Evolutionary conservation across 306 rosid species (phyloP), one percentile per base, ranked within the genome.

Genomic region (Aeschynomene evenia): DNA sequence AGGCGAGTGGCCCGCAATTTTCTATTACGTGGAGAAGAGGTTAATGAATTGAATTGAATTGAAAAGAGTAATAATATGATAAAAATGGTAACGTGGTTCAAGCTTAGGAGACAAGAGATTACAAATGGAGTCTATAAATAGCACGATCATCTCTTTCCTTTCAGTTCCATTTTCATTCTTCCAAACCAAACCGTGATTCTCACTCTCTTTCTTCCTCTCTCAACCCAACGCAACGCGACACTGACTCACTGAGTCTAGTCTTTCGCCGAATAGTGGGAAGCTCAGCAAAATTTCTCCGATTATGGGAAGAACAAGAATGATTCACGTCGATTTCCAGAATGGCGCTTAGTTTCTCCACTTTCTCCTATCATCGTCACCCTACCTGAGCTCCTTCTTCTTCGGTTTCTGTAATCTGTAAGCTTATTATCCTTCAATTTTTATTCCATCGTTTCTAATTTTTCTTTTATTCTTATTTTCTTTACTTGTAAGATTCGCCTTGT

Each of bases 341-440:
- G 83, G 16, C 39, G 21, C 56, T 66, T 24, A 52, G 21, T 23
- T 37, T 76, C 45, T 66, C 63, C 0, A 48, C 29, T 33, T 39
- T 61, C 52, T 19, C 20, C 2, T 66, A 29, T 66, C 77, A 69
- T 56, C 54, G 64, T 9, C 83, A 53, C 57, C 73, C 58, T 29
- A 63, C 72, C 56, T 77, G 77, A 81, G 1, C 48, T 24, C 71
- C 81, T 34, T 62, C 80, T 57, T 31, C 75, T 79, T 65, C 67
- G 40, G 53, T 55, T 18, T 66, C 36, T 60, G 92, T 82, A 58
- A 83, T 74, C 23, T n/a, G n/a, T n/a, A n/a, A n/a, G n/a, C n/a
- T n/a, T n/a, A n/a, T n/a, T 49, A 34, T 33, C 48, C 21, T 16
- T 80, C 55, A 20, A 46, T 81, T 31, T n/a, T 61, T 4, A 7